These are phyloP conservation scores for Wickerhamomyces chambardii DNA, from an alignment of 805 yeast species.

Conservation along the genomic window DNA sequence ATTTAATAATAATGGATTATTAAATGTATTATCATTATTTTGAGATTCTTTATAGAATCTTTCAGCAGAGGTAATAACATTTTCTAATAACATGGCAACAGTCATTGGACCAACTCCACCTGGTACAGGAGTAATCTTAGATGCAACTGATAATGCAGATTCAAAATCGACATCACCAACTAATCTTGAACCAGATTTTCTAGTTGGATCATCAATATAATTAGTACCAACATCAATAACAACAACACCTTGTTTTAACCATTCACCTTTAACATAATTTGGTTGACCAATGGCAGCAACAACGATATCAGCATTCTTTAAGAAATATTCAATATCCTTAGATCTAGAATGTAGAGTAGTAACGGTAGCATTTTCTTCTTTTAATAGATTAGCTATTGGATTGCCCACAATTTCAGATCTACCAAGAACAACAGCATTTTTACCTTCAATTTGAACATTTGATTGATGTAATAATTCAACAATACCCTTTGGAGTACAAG, in stretches of 20 bases:
- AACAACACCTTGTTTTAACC: slow-evolving; percentile 60
- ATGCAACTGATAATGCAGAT: slow-evolving; percentile 43
- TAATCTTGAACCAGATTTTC: slow-evolving; percentile 60
- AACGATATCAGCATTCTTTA: slow-evolving; percentile 64
- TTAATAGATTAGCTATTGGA: slow-evolving; percentile 66
- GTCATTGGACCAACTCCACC: slow-evolving; percentile 95
- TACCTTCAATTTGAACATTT: slow-evolving; percentile 48
- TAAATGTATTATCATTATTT: slow-evolving; percentile 24
- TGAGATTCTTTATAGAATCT: slow-evolving; percentile 22
- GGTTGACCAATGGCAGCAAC: slow-evolving; percentile 73
- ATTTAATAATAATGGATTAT: slow-evolving; percentile 47
- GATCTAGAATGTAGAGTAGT: slow-evolving; percentile 69
- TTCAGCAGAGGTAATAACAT: slow-evolving; percentile 64
- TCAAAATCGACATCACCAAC: slow-evolving; percentile 75
- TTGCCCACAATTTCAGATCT: slow-evolving; percentile 83
- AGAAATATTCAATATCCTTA: slow-evolving; percentile 36
- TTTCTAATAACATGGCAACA: slow-evolving; percentile 71
- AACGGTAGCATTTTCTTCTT: slow-evolving; percentile 67
- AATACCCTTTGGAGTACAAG: slow-evolving; percentile 82
- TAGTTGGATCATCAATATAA: slow-evolving; percentile 55
- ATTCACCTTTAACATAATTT: slow-evolving; percentile 61
- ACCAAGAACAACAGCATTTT: slow-evolving; percentile 77
- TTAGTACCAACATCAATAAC: slow-evolving; percentile 83
- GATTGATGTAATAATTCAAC: slow-evolving; percentile 53
- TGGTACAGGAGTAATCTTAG: slow-evolving; percentile 78